Conservation (phyloP, 2,329 filamentous ascomycete species). For the Chaetothyriales sp. region DNA sequence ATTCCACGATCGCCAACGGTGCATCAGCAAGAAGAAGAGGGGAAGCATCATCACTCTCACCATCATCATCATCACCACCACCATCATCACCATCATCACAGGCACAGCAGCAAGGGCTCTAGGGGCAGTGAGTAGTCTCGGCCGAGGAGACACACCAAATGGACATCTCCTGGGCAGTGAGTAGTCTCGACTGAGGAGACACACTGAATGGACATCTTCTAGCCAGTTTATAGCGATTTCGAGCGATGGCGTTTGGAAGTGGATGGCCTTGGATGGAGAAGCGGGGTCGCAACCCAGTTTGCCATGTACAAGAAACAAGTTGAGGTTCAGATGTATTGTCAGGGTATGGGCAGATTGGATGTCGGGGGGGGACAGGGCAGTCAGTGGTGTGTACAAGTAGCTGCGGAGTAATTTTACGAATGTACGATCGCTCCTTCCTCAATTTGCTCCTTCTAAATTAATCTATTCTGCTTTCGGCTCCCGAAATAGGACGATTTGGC, state of each 20-base stretch:
- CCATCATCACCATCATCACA: slow-evolving; percentile 4
- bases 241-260: background rate
- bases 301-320: too few species aligned
- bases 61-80: background rate
- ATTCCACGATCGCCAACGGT: background rate
- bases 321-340: too few species aligned
- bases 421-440: background rate
- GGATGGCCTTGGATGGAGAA: background rate
- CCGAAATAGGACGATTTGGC: too few species aligned
- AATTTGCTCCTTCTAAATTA: too few species aligned
- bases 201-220: background rate
- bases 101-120: background rate
- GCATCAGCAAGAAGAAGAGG: background rate
- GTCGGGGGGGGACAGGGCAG: too few species aligned
- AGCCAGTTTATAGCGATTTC: background rate
- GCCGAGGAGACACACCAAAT: too few species aligned
- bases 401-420: background rate
- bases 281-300: too few species aligned
- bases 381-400: background rate
- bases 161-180: too few species aligned
- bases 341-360: too few species aligned
- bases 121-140: background rate
- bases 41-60: slow-evolving; percentile 1
- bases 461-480: too few species aligned
- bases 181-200: background rate